Evolutionary conservation across 2,329 filamentous ascomycete genomes (phyloP), one percentile per base, ranked within the genome.

Genomic region (Hypocrella siamensis): DNA sequence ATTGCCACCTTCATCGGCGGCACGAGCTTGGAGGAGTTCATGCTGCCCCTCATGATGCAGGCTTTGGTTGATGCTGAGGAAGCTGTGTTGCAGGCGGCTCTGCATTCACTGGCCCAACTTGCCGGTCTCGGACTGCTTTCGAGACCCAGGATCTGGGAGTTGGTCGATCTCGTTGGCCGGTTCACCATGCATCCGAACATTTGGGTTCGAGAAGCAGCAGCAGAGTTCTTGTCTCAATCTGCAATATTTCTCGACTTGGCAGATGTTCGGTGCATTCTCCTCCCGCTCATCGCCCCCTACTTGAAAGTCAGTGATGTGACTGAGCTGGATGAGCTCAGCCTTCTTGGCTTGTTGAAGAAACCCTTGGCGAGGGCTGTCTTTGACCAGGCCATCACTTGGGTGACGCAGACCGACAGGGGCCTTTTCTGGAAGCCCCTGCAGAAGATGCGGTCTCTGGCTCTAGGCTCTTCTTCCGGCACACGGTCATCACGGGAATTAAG

Each of bases 181-280:
- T 93, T 96, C 46, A 77, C 86, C 10, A 77, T 93, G 63, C 90
- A 98, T 49, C 90, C 90, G 0, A 96, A 93, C 43, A 62, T 83
- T 7, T 98, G 90, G 88, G 86, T 98, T 32, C 74, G 88, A 24
- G 88, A 96, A 56, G 82, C 88, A 8, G 78, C 88, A 3, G 71
- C 80, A 6, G 76, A 88, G 40, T 93, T 94, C 42, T 61, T 96
- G 24, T 74, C 83, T 3, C 74, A 79, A 34, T 73, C 82, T 1
- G 77, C 81, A 2, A 76, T 65, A 35, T 85, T 79, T 44, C 54
- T 96, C 12, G 81, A 82, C 1, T 60, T 70, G 16, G 84, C 88
- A 3, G 88, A 96, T 50, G 70, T 78, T 25, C 75, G 81, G 45
- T 93, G 86, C 40, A 80, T 93, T 37, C 61, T 94, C 19, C 60